phyloP scores from a whole-genome alignment of 768 basidiomycete genomes.

The Aureoboletus auriporus region DNA sequence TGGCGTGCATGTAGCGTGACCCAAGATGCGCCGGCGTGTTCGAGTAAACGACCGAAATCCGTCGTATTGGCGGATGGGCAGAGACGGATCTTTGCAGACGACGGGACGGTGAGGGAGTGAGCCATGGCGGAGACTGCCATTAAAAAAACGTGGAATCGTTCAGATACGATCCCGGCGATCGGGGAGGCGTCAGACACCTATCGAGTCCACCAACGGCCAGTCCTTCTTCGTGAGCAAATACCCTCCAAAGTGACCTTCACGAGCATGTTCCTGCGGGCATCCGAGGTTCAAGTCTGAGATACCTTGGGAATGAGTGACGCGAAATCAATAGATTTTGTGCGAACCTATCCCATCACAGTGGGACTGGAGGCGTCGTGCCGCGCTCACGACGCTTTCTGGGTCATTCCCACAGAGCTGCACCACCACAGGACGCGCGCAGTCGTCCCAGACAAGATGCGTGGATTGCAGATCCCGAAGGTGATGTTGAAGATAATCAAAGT shows the following conservation, averaged over 20 bases:
- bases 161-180: not conserved
- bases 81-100: constrained; percentile 60
- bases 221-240: constrained; percentile 73
- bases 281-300: constrained; percentile 74
- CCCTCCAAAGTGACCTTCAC: constrained; percentile 65
- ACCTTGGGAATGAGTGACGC: constrained; percentile 6
- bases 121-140: constrained; percentile 60
- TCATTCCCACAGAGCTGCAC: constrained; percentile 75
- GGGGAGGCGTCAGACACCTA: constrained; percentile 41
- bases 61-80: constrained; percentile 53
- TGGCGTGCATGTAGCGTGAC: constrained; percentile 72
- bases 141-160: not conserved
- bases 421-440: constrained; percentile 47
- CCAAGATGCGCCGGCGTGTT: constrained; percentile 66
- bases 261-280: constrained; percentile 70
- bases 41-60: constrained; percentile 53
- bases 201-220: constrained; percentile 62
- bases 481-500: constrained; percentile 60
- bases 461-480: constrained; percentile 53
- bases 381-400: constrained; percentile 54
- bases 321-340: constrained; percentile 2
- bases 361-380: constrained; percentile 53
- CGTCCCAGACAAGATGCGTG: constrained; percentile 10
- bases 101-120: constrained; percentile 57
- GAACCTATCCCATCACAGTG: constrained; percentile 71